Evolutionary conservation across 768 basidiomycete species (phyloP), one percentile per base, ranked within the genome.

Genomic region (Rhodosporidiobolus sp.): DNA sequence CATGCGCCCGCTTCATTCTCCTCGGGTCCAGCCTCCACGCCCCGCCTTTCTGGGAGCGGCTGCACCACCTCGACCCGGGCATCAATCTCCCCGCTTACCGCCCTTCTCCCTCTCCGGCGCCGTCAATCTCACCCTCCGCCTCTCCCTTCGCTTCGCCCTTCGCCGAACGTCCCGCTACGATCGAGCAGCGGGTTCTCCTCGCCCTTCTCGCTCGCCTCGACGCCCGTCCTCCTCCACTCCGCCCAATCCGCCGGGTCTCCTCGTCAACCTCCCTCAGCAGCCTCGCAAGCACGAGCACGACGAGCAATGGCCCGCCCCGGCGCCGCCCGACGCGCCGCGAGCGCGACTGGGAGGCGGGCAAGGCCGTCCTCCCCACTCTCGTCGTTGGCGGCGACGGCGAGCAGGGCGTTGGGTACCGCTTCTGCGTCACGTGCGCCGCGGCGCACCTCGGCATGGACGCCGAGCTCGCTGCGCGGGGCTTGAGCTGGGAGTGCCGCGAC

Each of bases 41-140:
- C 30, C 43, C 58, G 7, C 28, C 66, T 14, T 67, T 67, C n/a
- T 35, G 5, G 16, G 66, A 67, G 45, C 49, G 59, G 10, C n/a
- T 38, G 19, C 59, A 60, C 59, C 66, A 67, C 45, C 59, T 67
- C 43, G 66, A 67, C 58, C 59, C 66, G 6, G 66, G 66, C 28
- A 54, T 67, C 35, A 28, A 34, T 22, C 50, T 20, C 24, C 55
- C 4, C 20, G 22, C 56, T 16, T 26, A 9, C 48, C 46, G 10
- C 48, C 48, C n/a, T 30, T 11, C 43, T 11, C 24, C 45, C 28
- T 10, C 20, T 54, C 43, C 20, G 22, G 20, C 4, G 0, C 38
- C 30, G 26, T 22, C 49, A 14, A 0, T 17, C 24, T 10, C 35
- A 0, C 5, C 34, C n/a, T 34, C 28, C 22, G 9, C 58, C 26